Evolutionary conservation across 306 rosid genomes (phyloP).

Genomic region (Prunus dulcis): DNA sequence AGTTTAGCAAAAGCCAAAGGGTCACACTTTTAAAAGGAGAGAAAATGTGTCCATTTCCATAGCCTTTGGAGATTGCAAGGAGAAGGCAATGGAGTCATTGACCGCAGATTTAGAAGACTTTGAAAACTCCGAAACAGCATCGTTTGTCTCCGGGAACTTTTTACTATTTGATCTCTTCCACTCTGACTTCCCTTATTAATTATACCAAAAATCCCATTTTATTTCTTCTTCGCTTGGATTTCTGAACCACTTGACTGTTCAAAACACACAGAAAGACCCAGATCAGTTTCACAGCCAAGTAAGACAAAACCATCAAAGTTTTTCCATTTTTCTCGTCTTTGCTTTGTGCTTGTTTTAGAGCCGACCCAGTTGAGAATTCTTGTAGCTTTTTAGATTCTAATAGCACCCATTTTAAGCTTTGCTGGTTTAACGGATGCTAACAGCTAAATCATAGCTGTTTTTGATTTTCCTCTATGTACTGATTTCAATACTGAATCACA

Average conservation of each 20-base stretch:
- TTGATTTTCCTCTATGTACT: background rate
- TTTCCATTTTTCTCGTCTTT: slow-evolving; percentile 9
- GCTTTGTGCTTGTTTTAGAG: slow-evolving; percentile 30
- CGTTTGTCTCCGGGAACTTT: slow-evolving; percentile 30
- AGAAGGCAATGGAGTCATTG: slow-evolving; percentile 52
- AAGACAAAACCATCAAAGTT: slow-evolving; percentile 15
- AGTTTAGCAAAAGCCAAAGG: slow-evolving; percentile 23
- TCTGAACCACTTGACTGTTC: slow-evolving; percentile 26
- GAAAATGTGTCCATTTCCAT: slow-evolving; percentile 40
- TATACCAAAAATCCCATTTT: slow-evolving; percentile 14
- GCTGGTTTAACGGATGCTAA: slow-evolving; percentile 9
- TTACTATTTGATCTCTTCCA: slow-evolving; percentile 39
- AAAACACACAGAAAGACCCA: slow-evolving; percentile 23
- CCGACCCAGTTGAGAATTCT: slow-evolving; percentile 21
- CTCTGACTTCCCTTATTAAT: slow-evolving; percentile 22
- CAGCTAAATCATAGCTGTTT: slow-evolving; percentile 1
- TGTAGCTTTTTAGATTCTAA: slow-evolving; percentile 24
- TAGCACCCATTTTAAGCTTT: slow-evolving; percentile 26
- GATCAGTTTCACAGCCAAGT: slow-evolving; percentile 44
- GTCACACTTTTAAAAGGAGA: slow-evolving; percentile 4
- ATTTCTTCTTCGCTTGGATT: slow-evolving; percentile 41
- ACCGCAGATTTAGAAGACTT: slow-evolving; percentile 57
- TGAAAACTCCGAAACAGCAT: slow-evolving; percentile 68
- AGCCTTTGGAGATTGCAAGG: slow-evolving; percentile 35
- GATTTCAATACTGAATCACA: too few species aligned